Base-by-base conservation (phyloP, 208 protist species). In the Eutreptiella sp. region DNA sequence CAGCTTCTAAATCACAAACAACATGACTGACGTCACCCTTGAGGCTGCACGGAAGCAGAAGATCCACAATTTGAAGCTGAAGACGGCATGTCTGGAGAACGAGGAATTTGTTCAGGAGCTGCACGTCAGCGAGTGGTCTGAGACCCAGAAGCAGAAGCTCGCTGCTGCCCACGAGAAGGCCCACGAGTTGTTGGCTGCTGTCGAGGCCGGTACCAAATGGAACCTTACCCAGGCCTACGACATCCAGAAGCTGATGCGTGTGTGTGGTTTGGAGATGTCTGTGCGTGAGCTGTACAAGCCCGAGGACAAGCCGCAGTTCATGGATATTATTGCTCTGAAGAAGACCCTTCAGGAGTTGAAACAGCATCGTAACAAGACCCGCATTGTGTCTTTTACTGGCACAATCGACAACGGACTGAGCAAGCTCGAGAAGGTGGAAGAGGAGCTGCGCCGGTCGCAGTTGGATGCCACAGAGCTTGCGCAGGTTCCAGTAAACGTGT, bases 371-470 rank as follows among this genome's bases (percentile, higher is more conserved):
- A 85, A 85, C 73, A 85, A 85, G 74, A 85, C 80, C 27, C 76
- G 80, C 39, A 66, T 82, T 32, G 80, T 86, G 53, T 80, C 71
- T 58, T 84, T 86, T 64, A 83, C 80, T 29, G 70, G 75, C 68
- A 53, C 78, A 65, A 86, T 86, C 38, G 80, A 86, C 66, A 86
- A 82, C 62, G 71, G 69, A 63, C 78, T 82, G 38, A 74, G 70
- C 32, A 86, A 86, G 68, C 70, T 83, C 63, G 80, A 86, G 70
- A 86, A 83, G 75, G 75, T 80, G 26, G 80, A 86, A 61, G 80
- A 86, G 76, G 72, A 78, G 68, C 65, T 78, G 0, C 66, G 72
- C 29, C 68, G 72, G 3, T 78, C 72, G 19, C 72, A 86, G 62
- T 67, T 84, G 31, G 77, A 86, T 54, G 80, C 77, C 21, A 82